These are phyloP conservation scores for Aciculosporium take DNA, from an alignment of 2,329 filamentous ascomycete genomes.

Conservation along the genomic window DNA sequence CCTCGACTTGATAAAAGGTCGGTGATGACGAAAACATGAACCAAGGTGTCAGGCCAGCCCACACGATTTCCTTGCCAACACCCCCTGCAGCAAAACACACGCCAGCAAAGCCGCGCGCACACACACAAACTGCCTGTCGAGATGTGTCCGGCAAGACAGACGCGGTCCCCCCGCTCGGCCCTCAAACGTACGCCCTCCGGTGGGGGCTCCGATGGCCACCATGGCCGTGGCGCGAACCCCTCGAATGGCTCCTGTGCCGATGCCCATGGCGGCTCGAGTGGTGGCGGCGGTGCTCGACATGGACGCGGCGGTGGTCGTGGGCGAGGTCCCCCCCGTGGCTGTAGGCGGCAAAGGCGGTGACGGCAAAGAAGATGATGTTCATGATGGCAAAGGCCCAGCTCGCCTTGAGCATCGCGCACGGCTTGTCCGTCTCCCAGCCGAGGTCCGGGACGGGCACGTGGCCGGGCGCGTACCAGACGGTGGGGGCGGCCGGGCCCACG, in stretches of 20 bases:
- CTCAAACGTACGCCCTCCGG: slow-evolving; percentile 35
- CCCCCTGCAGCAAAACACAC: too few species aligned
- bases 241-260: slow-evolving; percentile 19
- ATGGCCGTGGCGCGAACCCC: not conserved
- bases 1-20: too few species aligned
- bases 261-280: slow-evolving; percentile 27
- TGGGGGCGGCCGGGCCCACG: slow-evolving; percentile 33
- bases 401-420: slow-evolving; percentile 85
- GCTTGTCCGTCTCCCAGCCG: slow-evolving; percentile 49
- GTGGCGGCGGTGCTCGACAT: slow-evolving; percentile 11
- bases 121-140: too few species aligned
- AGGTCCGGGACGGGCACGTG: slow-evolving; percentile 43
- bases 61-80: too few species aligned
- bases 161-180: too few species aligned
- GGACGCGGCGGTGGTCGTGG: slow-evolving; percentile 19
- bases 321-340: slow-evolving; percentile 38
- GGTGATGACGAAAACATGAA: too few species aligned
- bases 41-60: too few species aligned
- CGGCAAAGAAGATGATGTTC: slow-evolving; percentile 66
- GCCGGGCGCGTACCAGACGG: slow-evolving; percentile 32
- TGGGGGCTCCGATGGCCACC: slow-evolving; percentile 27
- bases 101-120: too few species aligned
- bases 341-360: slow-evolving; percentile 58
- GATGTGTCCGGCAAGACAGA: too few species aligned
- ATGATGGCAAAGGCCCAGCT: slow-evolving; percentile 83